Conservation (phyloP, 257 asterid species). For the Rhazya stricta region DNA sequence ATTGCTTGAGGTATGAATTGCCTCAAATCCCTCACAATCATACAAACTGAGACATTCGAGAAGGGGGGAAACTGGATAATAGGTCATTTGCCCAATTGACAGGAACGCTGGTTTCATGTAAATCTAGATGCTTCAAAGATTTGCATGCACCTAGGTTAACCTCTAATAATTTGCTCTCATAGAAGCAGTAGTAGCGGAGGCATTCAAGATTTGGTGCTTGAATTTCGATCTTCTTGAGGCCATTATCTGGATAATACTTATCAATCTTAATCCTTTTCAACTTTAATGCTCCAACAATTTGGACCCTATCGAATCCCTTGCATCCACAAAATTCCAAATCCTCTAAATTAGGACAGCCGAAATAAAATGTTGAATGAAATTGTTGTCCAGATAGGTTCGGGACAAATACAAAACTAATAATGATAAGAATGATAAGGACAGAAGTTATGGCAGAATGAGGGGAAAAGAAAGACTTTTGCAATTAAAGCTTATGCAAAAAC, state of each 20-base stretch:
- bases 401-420: not conserved
- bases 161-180: not conserved
- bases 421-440: too few species aligned
- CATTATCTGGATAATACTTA: too few species aligned
- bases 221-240: not conserved
- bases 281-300: not conserved
- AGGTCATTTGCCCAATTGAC: not conserved
- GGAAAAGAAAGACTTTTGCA: too few species aligned
- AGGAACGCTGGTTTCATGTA: not conserved
- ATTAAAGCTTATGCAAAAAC: too few species aligned
- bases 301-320: not conserved
- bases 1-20: not conserved
- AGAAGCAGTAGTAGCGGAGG: not conserved
- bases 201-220: conserved; percentile 3
- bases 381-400: not conserved
- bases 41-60: not conserved
- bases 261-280: not conserved
- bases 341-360: conserved; percentile 7
- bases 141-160: conserved; percentile 1
- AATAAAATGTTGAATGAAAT: not conserved
- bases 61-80: not conserved
- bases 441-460: too few species aligned
- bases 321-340: not conserved
- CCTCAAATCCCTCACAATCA: not conserved
- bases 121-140: not conserved